Base-by-base conservation (phyloP, 306 rosid genomes). In the Trifolium dubium region DNA sequence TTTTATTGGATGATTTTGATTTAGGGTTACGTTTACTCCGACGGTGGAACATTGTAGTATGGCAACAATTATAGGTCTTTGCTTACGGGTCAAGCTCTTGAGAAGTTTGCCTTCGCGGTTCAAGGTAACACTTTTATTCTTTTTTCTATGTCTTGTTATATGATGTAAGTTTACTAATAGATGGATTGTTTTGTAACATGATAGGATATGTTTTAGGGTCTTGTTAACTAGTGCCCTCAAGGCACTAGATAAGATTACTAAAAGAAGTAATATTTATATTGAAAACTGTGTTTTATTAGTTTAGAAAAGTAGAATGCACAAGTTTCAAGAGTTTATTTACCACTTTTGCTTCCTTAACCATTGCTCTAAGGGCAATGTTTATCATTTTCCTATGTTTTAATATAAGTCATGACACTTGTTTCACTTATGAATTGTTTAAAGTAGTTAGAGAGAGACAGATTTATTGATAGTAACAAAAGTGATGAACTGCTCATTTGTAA, bases 41-140 rank as follows among this genome's bases (percentile, higher is more conserved):
- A 92, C 98, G 0, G 96, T 95, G 69, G 91, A 89, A 85, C 99
- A 95, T 83, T 95, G 99, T 75, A 92, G 96, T 69, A 95, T 95
- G 99, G 99, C 97, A 12, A 86, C 98, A 2, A 73, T 95, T 71
- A 95, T 95, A 74, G 99, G 99, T 73, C 89, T 95, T 49, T 95
- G 99, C 87, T 46, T 95, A 50, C 85, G 96, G 14, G 99, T 90
- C 58, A 92, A 95, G 80, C 99, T 92, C 74, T 64, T 86, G 84
- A 92, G 96, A 84, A 90, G 93, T 85, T 72, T 95, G 69, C 99
- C 98, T 77, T 80, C 85, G 6, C 92, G 92, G 39, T 95, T 83
- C 83, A 95, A 95, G 98, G 98, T 95, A 83, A 19, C 18, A 14
- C 3, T 9, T 49, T 51, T 50, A 29, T 54, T 44, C 7, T 3